phyloP scores from a whole-genome alignment of 2,329 filamentous ascomycete genomes.

The Diaporthe capsici region DNA sequence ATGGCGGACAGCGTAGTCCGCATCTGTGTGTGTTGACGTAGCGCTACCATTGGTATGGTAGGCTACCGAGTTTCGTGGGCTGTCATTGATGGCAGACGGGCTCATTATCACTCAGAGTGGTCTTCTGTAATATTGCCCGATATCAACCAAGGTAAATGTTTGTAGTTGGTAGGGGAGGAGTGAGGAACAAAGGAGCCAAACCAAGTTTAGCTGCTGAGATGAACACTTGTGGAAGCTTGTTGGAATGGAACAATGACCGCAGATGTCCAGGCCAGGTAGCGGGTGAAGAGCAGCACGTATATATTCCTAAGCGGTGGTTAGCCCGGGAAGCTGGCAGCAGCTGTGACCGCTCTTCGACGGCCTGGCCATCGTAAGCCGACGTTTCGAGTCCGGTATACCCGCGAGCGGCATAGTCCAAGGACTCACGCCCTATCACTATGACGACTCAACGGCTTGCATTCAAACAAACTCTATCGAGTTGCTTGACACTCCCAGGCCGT shows the following conservation, averaged over 20 bases:
- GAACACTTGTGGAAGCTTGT: background rate
- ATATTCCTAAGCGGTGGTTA: conserved; percentile 28
- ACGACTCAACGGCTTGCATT: conserved; percentile 25
- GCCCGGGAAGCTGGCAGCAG: background rate
- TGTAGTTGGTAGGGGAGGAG: background rate
- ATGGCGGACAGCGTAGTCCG: conserved; percentile 68
- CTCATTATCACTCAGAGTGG: conserved; percentile 62
- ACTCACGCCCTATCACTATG: conserved; percentile 15
- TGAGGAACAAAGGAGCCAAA: background rate
- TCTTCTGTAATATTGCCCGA: conserved; percentile 12
- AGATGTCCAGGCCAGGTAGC: background rate
- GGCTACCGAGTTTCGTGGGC: conserved; percentile 60
- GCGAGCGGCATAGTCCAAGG: conserved; percentile 6
- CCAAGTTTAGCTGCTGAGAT: background rate
- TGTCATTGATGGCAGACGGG: conserved; percentile 69
- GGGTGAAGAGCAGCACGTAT: conserved; percentile 31
- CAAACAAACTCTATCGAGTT: conserved; percentile 32
- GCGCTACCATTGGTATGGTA: conserved; percentile 46
- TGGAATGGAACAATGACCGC: background rate
- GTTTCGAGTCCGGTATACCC: conserved; percentile 29
- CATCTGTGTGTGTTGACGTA: conserved; percentile 58
- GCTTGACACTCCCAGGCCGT: conserved; percentile 37
- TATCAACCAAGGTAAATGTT: conserved; percentile 7
- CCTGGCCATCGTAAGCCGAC: conserved; percentile 35
- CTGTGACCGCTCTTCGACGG: background rate